phyloP scores from a whole-genome alignment of 1,284 basidiomycete genomes.

The Naganishia albida region DNA sequence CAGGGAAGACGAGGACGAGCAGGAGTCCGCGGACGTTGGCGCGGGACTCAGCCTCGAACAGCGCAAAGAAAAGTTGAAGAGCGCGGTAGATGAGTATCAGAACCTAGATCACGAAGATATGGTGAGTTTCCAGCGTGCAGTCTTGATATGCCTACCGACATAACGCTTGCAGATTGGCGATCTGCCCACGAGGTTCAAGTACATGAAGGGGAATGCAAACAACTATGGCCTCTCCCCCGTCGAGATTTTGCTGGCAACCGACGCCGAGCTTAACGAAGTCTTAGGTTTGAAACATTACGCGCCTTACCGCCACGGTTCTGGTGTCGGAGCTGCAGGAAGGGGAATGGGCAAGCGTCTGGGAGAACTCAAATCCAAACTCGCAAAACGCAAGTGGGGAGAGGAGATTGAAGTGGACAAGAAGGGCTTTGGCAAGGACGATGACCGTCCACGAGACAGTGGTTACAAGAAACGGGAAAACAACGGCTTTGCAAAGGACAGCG shows the following conservation, averaged over 20 bases:
- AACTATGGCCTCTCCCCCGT: constrained; percentile 74
- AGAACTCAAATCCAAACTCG: constrained; percentile 69
- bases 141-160: constrained; percentile 18
- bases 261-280: constrained; percentile 88
- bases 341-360: constrained; percentile 71
- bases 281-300: constrained; percentile 86
- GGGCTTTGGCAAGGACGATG: constrained; percentile 23
- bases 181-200: constrained; percentile 91
- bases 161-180: constrained; percentile 68
- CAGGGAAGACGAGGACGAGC: constrained; percentile 44
- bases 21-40: constrained; percentile 66
- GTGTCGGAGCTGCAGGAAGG: constrained; percentile 57
- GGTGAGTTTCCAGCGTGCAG: constrained; percentile 55
- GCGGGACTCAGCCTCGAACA: constrained; percentile 68
- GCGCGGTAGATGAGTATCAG: constrained; percentile 89
- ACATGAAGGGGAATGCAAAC: constrained; percentile 70
- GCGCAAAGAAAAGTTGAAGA: constrained; percentile 72
- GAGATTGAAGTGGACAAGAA: constrained; percentile 42
- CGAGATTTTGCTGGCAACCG: constrained; percentile 90
- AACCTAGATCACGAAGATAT: constrained; percentile 93
- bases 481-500: constrained; percentile 31
- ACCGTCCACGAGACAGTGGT: constrained; percentile 18
- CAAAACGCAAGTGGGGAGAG: constrained; percentile 56
- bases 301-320: constrained; percentile 70
- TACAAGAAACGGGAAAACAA: constrained; percentile 33